Evolutionary conservation across 2,329 filamentous ascomycete genomes (phyloP), one percentile per base, ranked within the genome.

Genomic region (Sporothrix luriei): DNA sequence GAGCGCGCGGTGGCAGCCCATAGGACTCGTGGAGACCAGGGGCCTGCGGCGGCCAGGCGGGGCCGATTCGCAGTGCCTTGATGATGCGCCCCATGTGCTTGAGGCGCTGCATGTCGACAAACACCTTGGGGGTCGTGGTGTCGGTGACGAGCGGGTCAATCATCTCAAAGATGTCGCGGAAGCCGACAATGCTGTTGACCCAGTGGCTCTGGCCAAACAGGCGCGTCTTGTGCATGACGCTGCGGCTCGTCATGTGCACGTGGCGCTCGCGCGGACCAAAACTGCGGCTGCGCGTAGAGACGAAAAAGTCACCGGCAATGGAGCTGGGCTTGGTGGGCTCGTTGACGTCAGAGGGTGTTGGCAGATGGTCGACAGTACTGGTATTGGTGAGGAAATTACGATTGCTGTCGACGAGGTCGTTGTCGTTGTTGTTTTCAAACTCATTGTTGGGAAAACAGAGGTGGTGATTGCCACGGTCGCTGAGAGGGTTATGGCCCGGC

Each of bases 141-240:
- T 81, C 77, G 19, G 75, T 76, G 2, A 82, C 69, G 0, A 64
- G 46, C 13, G 71, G 71, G 11, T 19, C 72, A 14, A 70, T 40
- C 46, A 54, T 49, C 11, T 70, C 68, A 14, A 71, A 71, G 4
- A 72, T 70, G 67, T 71, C 70, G 29, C 68, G 68, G 55, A 72
- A 71, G 24, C 46, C 69, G 73, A 43, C 57, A 46, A 21, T 68
- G 40, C 69, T 68, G 21, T 71, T 85, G 19, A 86, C 79, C 82
- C 84, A 88, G 73, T 88, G 84, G 52, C 84, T 87, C 75, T 84
- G 83, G 0, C 86, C 87, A 74, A 88, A 86, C 0, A 88, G 74
- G 0, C 87, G 81, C 0, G 82, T 84, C 74, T 89, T 90, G 72
- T 73, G 69, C 49, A 72, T 71, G n/a, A 73, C 71, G 52, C 68